These are phyloP conservation scores for Heliosperma pusillum DNA, from an alignment of 148 eudicot species.

Conservation along the genomic window DNA sequence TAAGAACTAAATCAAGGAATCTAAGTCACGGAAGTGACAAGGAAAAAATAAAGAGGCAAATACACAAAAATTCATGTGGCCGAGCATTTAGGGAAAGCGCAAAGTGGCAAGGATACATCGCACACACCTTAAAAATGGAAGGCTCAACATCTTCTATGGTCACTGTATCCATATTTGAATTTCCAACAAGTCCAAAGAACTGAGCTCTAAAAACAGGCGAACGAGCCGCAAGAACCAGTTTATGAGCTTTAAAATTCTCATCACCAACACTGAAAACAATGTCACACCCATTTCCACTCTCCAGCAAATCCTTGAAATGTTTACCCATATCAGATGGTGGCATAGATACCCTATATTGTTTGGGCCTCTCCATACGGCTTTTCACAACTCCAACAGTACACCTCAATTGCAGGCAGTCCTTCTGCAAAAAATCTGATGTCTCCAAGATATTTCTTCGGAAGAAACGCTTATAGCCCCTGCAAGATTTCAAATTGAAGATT, in stretches of 20 bases:
- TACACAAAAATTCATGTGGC: background rate
- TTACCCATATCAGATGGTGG: constrained; percentile 80
- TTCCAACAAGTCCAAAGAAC: constrained; percentile 79
- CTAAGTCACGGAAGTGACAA: background rate
- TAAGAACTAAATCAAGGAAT: background rate
- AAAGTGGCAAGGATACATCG: constrained; percentile 1
- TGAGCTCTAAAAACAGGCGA: constrained; percentile 95
- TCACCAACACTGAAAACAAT: constrained; percentile 68
- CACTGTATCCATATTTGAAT: constrained; percentile 57
- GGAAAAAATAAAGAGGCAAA: background rate
- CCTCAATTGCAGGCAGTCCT: constrained; percentile 65
- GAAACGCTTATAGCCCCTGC: constrained; percentile 96
- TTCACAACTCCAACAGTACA: constrained; percentile 94
- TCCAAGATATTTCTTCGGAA: constrained; percentile 59
- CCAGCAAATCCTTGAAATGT: constrained; percentile 50
- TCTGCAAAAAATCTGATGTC: constrained; percentile 61
- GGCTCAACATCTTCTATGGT: constrained; percentile 74
- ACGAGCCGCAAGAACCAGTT: constrained; percentile 83
- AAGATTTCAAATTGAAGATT: constrained; percentile 7
- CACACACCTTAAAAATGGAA: constrained; percentile 68
- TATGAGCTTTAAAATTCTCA: constrained; percentile 81
- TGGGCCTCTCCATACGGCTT: constrained; percentile 78
- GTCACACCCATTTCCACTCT: constrained; percentile 65
- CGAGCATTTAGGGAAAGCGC: background rate
- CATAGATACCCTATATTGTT: constrained; percentile 41